phyloP scores from a whole-genome alignment of 352 stramenopile species.

The Lagenidium giganteum region DNA sequence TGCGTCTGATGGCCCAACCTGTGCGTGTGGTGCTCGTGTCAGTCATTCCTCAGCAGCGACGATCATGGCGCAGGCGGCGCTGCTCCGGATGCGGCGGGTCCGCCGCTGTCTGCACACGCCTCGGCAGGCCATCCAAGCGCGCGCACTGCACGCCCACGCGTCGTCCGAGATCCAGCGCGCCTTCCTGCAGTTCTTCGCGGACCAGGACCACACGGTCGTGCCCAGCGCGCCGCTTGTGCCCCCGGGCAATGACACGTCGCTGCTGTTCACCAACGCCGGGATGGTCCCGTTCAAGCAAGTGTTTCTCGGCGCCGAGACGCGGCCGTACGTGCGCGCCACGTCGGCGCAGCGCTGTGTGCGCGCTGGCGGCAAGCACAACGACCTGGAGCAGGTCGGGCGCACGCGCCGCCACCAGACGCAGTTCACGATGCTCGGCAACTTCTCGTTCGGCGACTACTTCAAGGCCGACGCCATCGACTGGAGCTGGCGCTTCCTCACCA shows the following conservation, averaged over 20 bases:
- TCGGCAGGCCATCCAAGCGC: conserved; percentile 5
- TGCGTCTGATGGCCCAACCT: too few relatives aligned
- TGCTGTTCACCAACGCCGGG: conserved; percentile 97
- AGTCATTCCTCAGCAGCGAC: too few relatives aligned
- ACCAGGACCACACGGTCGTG: conserved; percentile 49
- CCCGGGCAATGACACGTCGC: conserved; percentile 86
- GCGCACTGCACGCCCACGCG: conserved; percentile 33
- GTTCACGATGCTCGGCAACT: conserved; percentile 99
- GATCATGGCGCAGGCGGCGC: neutral
- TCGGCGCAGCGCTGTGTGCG: conserved; percentile 97
- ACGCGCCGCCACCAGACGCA: conserved; percentile 98
- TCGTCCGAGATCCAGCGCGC: conserved; percentile 35
- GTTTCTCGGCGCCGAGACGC: conserved; percentile 83
- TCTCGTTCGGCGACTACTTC: conserved; percentile 98
- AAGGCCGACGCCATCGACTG: conserved; percentile 95
- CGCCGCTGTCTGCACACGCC: too few relatives aligned
- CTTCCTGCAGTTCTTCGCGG: conserved; percentile 73
- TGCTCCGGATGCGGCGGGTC: neutral
- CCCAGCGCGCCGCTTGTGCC: conserved; percentile 66
- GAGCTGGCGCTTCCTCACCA: conserved; percentile 93
- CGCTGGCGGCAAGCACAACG: conserved; percentile 98
- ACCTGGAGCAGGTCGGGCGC: conserved; percentile 97
- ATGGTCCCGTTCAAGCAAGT: conserved; percentile 96
- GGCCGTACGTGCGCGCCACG: conserved; percentile 82
- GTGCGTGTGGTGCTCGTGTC: too few relatives aligned